Conservation (phyloP, 176 grass and related monocot species). For the Triticum dicoccoides region DNA sequence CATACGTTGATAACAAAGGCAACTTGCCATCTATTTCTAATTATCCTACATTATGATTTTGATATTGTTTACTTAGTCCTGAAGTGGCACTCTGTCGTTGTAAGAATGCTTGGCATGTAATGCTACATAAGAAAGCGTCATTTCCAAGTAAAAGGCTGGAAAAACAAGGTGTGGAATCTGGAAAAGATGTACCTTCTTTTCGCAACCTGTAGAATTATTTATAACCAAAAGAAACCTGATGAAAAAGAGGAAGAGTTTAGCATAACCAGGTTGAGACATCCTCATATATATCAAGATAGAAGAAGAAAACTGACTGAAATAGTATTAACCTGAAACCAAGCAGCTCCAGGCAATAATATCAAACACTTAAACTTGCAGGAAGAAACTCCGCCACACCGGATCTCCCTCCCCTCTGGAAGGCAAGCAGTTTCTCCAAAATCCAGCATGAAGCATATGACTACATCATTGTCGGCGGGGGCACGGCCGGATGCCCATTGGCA, state of each 20-base stretch:
- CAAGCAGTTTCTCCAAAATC: slow-evolving; percentile 57
- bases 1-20: background rate
- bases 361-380: slow-evolving; percentile 52
- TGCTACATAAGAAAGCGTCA: background rate
- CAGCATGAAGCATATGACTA: slow-evolving; percentile 58
- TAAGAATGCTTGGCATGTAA: background rate
- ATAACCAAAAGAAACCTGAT: slow-evolving; percentile 29
- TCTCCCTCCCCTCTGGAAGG: slow-evolving; percentile 53
- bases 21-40: background rate
- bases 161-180: background rate
- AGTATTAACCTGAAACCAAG: slow-evolving; percentile 12
- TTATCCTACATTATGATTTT: slow-evolving; percentile 13
- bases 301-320: background rate
- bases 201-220: background rate
- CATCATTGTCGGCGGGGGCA: slow-evolving; percentile 86
- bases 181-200: background rate
- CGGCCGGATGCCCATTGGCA: slow-evolving; percentile 80
- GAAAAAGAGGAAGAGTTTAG: background rate
- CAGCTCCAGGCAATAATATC: slow-evolving; percentile 11
- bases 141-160: background rate
- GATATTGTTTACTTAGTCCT: background rate
- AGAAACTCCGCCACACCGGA: slow-evolving; percentile 19
- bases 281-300: background rate
- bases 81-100: background rate
- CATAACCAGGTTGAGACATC: background rate